Conservation (phyloP, 441 rosid genomes). For the Raphanus hybrid region DNA sequence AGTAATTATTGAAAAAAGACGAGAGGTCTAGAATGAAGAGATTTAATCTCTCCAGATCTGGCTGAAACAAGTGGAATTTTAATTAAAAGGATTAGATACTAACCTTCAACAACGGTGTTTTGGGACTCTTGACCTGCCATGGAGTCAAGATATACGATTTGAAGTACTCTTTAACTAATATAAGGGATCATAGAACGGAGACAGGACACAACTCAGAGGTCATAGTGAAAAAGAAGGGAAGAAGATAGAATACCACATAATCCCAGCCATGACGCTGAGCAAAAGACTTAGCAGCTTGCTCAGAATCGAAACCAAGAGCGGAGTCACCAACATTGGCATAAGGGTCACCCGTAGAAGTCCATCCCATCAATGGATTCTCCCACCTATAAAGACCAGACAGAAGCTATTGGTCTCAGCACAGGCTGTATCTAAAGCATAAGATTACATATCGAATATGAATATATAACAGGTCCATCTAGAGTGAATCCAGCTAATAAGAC, state of each 20-base stretch:
- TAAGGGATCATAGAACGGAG: too few species aligned
- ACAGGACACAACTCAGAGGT: too few species aligned
- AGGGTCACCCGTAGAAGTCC: slow-evolving; percentile 97
- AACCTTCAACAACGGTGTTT: slow-evolving; percentile 85
- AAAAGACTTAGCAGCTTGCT: slow-evolving; percentile 79
- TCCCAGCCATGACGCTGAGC: slow-evolving; percentile 94
- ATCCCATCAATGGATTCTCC: slow-evolving; percentile 98
- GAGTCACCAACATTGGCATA: slow-evolving; percentile 95
- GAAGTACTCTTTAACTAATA: too few species aligned
- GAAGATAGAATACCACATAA: too few species aligned
- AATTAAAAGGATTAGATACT: slow-evolving; percentile 13
- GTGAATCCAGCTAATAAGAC: too few species aligned
- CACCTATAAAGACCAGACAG: too few species aligned
- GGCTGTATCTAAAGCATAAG: too few species aligned
- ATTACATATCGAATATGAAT: too few species aligned
- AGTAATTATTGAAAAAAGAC: not conserved
- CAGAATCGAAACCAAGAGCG: slow-evolving; percentile 68
- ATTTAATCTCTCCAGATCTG: too few species aligned
- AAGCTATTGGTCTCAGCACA: too few species aligned
- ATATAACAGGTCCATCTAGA: too few species aligned
- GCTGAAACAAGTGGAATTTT: not conserved
- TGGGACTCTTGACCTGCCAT: slow-evolving; percentile 73
- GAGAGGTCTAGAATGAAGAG: not conserved
- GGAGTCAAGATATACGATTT: slow-evolving; percentile 11
- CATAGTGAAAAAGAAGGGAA: too few species aligned